Conservation (phyloP, 2,329 filamentous ascomycete genomes). For the Stachybotrys chlorohalonatus region DNA sequence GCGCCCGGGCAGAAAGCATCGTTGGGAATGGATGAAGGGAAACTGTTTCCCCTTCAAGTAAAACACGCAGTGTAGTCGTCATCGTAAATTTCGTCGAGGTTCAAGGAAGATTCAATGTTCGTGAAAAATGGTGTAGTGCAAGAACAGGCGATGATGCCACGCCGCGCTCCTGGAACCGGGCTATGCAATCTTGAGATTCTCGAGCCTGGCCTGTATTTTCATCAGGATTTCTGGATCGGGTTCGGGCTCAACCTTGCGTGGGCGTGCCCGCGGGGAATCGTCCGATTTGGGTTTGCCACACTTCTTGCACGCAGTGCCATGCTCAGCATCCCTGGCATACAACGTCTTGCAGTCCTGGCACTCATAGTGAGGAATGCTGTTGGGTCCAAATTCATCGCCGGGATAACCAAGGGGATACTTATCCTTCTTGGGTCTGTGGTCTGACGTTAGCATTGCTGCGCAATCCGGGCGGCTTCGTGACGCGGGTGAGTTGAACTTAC, state of each 20-base stretch:
- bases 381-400: slow-evolving; percentile 49
- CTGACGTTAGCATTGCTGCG: slow-evolving; percentile 2
- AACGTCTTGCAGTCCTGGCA: slow-evolving; percentile 56
- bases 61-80: no score
- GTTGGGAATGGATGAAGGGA: no score
- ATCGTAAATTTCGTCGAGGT: no score
- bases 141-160: no score
- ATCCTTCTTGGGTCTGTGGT: slow-evolving; percentile 50
- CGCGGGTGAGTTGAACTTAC: slow-evolving; percentile 37
- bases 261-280: slow-evolving; percentile 48
- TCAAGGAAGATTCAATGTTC: no score
- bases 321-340: slow-evolving; percentile 40
- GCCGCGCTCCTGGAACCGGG: no score
- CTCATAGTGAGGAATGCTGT: slow-evolving; percentile 41
- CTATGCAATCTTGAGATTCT: slow-evolving; percentile 28
- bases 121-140: no score
- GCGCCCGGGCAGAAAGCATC: no score
- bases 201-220: slow-evolving; percentile 47
- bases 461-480: slow-evolving; percentile 2
- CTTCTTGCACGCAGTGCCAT: slow-evolving; percentile 45
- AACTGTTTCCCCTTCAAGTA: no score
- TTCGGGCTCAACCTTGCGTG: slow-evolving; percentile 51
- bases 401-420: slow-evolving; percentile 65
- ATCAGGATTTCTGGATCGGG: slow-evolving; percentile 53
- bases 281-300: slow-evolving; percentile 54